Evolutionary conservation across 1,139 yeast species (phyloP).

Genomic region (Kodamaea sp.): DNA sequence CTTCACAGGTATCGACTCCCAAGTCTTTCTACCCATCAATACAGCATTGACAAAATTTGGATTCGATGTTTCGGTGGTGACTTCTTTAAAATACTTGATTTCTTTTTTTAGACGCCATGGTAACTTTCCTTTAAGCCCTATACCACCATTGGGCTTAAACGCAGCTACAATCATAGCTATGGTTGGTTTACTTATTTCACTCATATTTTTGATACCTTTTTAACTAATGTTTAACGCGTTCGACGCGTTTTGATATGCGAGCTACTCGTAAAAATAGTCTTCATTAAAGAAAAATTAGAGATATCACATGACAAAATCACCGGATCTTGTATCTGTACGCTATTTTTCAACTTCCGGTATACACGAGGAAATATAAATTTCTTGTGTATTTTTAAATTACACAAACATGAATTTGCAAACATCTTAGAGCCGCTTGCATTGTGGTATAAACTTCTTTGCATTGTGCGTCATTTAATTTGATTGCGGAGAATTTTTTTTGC

Average conservation of each 20-base stretch:
- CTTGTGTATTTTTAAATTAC: too few species aligned
- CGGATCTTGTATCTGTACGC: too few species aligned
- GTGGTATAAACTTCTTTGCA: too few species aligned
- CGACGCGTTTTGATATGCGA: background rate
- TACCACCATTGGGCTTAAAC: constrained; percentile 72
- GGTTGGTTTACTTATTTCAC: constrained; percentile 23
- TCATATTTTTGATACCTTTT: background rate
- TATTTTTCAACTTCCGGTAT: too few species aligned
- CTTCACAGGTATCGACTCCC: constrained; percentile 86
- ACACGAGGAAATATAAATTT: too few species aligned
- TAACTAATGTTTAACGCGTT: background rate
- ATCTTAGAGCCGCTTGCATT: too few species aligned
- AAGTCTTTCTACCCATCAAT: constrained; percentile 93
- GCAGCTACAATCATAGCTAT: constrained; percentile 81
- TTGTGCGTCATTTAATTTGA: too few species aligned
- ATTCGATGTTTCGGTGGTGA: constrained; percentile 50
- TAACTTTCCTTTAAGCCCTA: constrained; percentile 73
- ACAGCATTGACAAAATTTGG: constrained; percentile 61
- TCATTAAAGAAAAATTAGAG: too few species aligned
- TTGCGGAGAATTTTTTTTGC: too few species aligned
- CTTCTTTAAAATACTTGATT: constrained; percentile 77
- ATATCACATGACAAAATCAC: too few species aligned
- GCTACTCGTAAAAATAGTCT: too few species aligned
- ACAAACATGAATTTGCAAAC: too few species aligned
- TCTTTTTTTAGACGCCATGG: constrained; percentile 90